Evolutionary conservation across 2,329 filamentous ascomycete genomes (phyloP).

Genomic region (Fusarium tanahbumbuense): DNA sequence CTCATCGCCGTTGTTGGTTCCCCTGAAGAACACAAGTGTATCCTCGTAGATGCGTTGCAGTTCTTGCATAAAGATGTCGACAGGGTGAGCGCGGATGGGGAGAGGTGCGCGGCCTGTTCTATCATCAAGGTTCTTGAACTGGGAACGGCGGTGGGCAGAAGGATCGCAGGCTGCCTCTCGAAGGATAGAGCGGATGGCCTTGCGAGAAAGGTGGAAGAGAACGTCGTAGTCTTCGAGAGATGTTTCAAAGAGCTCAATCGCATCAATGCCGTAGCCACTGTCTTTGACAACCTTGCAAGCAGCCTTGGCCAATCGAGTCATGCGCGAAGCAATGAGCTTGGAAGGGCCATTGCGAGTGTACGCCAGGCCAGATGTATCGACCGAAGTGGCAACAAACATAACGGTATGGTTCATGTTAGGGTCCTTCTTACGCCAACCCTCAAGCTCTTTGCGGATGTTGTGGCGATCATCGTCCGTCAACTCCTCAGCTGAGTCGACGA

Average conservation of each 20-base stretch:
- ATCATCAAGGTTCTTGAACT: constrained; percentile 85
- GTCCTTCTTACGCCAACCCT: constrained; percentile 88
- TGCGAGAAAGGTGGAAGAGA: constrained; percentile 76
- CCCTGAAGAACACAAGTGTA: constrained; percentile 83
- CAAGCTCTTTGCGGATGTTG: constrained; percentile 76
- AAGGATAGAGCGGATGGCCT: constrained; percentile 58
- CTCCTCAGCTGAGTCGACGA: constrained; percentile 76
- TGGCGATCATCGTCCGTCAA: constrained; percentile 71
- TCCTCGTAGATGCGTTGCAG: constrained; percentile 74
- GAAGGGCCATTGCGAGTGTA: constrained; percentile 80
- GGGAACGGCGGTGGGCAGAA: constrained; percentile 56
- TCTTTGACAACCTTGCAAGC: constrained; percentile 72
- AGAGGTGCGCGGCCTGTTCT: constrained; percentile 59
- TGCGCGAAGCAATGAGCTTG: constrained; percentile 84
- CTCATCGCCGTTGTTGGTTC: constrained; percentile 57
- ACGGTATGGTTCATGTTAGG: constrained; percentile 86
- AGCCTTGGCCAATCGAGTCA: constrained; percentile 84
- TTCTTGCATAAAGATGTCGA: constrained; percentile 73
- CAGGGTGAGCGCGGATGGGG: constrained; percentile 69
- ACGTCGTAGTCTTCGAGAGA: constrained; percentile 85
- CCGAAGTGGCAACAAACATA: constrained; percentile 82
- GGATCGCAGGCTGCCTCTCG: constrained; percentile 53
- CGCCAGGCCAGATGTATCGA: constrained; percentile 80
- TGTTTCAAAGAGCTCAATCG: constrained; percentile 73
- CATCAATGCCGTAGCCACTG: constrained; percentile 64